Evolutionary conservation across 108 stramenopile species (phyloP).

Genomic region (Asterionellopsis glacialis): DNA sequence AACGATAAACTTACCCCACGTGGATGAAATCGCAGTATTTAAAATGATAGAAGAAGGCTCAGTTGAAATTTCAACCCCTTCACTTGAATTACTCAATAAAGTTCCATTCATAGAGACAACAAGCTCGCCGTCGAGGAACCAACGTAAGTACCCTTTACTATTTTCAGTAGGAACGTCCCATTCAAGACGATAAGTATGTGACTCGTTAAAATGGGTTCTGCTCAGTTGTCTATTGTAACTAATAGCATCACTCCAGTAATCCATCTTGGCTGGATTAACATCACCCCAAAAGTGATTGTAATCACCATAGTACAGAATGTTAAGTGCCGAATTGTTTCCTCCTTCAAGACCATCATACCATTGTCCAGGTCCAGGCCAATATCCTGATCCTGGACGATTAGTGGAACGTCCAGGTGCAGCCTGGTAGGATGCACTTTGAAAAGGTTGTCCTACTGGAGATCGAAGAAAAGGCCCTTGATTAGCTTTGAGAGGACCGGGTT

Average conservation of each 20-base stretch:
- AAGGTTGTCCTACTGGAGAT: slow-evolving; percentile 84
- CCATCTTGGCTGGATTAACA: slow-evolving; percentile 51
- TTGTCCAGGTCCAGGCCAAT: slow-evolving; percentile 82
- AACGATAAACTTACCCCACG: slow-evolving; percentile 66
- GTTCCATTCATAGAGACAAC: slow-evolving; percentile 77
- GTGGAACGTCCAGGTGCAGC: slow-evolving; percentile 80
- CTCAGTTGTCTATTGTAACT: slow-evolving; percentile 83
- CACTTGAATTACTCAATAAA: slow-evolving; percentile 41
- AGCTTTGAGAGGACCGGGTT: slow-evolving; percentile 64
- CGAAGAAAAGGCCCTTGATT: slow-evolving; percentile 54
- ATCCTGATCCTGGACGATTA: slow-evolving; percentile 68
- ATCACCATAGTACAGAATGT: slow-evolving; percentile 92
- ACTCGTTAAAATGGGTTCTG: slow-evolving; percentile 66
- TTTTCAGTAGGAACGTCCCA: slow-evolving; percentile 83
- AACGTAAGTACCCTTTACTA: slow-evolving; percentile 69
- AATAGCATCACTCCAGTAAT: slow-evolving; percentile 94
- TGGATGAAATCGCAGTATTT: slow-evolving; percentile 91
- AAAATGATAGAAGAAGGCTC: slow-evolving; percentile 93
- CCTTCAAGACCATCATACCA: slow-evolving; percentile 88
- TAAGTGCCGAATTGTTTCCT: slow-evolving; percentile 75
- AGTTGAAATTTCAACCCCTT: slow-evolving; percentile 76
- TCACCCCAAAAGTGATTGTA: slow-evolving; percentile 84
- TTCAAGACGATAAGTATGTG: slow-evolving; percentile 90
- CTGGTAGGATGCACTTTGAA: slow-evolving; percentile 80
- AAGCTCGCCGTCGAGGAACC: slow-evolving; percentile 89